These are phyloP conservation scores for Martensiomyces pterosporus DNA, from an alignment of 192 early-diverging fungal genomes.

Conservation along the genomic window DNA sequence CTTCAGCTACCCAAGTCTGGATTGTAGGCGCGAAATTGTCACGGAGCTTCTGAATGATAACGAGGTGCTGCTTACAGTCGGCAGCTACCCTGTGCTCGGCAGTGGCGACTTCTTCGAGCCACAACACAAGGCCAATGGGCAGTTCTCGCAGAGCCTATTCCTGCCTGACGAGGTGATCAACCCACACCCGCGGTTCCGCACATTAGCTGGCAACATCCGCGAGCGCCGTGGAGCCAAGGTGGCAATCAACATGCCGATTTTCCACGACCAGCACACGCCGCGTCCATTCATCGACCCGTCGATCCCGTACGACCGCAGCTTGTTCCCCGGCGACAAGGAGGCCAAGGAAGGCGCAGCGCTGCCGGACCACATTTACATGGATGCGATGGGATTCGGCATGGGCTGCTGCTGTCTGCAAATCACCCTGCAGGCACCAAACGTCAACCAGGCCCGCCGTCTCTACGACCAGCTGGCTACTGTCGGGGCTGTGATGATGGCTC, in stretches of 20 bases:
- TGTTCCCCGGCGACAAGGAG: constrained; percentile 66
- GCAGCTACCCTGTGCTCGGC: constrained; percentile 90
- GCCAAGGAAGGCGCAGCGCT: constrained; percentile 70
- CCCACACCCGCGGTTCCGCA: constrained; percentile 88
- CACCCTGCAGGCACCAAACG: constrained; percentile 92
- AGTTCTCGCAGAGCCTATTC: constrained; percentile 80
- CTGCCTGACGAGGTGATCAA: constrained; percentile 93
- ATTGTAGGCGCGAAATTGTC: constrained; percentile 66
- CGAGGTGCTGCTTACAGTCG: constrained; percentile 76
- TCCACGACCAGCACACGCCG: constrained; percentile 86
- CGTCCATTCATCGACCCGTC: constrained; percentile 79
- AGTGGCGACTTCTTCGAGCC: constrained; percentile 66
- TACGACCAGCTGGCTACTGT: constrained; percentile 94
- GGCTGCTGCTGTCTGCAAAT: constrained; percentile 97
- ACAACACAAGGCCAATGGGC: constrained; percentile 65
- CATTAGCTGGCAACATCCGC: constrained; percentile 91
- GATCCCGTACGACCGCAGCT: constrained; percentile 56
- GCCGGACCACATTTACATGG: constrained; percentile 97
- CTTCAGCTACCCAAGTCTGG: background rate
- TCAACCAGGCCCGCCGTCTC: constrained; percentile 85
- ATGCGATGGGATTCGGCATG: constrained; percentile 99
- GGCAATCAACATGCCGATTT: constrained; percentile 93
- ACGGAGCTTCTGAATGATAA: constrained; percentile 57
- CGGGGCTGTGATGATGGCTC: constrained; percentile 90
- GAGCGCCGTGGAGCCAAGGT: constrained; percentile 91